Conservation (phyloP, 2,329 filamentous ascomycete species). For the Trichoderma atrobrunneum region DNA sequence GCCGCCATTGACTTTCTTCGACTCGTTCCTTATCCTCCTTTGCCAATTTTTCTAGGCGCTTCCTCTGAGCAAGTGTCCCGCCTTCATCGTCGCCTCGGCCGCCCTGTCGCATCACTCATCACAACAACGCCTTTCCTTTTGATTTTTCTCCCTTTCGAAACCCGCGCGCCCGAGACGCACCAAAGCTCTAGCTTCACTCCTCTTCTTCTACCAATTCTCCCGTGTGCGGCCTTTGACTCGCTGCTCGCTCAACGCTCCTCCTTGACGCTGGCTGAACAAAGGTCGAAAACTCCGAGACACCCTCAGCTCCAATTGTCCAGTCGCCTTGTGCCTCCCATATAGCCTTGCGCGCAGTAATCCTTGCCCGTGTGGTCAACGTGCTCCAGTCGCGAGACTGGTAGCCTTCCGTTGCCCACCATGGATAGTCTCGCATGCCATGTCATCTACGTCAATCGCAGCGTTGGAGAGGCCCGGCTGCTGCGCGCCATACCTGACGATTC, state of each 20-base stretch:
- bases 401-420: conserved; percentile 54
- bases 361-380: conserved; percentile 49
- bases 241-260: not conserved
- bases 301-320: conserved; percentile 6
- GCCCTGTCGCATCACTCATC: conserved; percentile 17
- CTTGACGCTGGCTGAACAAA: not conserved
- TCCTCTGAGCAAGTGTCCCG: conserved; percentile 7
- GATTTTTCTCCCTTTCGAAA: conserved; percentile 2
- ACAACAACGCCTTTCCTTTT: conserved; percentile 5
- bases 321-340: conserved; percentile 5
- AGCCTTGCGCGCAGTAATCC: conserved; percentile 19
- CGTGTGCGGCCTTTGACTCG: not conserved
- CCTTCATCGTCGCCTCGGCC: conserved; percentile 13
- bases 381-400: conserved; percentile 61
- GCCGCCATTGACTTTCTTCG: conserved; percentile 17
- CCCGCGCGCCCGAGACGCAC: not conserved
- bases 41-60: not conserved
- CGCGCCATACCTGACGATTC: conserved; percentile 26
- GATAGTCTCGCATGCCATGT: conserved; percentile 57
- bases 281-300: conserved; percentile 1
- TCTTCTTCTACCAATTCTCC: not conserved
- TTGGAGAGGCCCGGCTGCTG: conserved; percentile 47
- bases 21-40: conserved; percentile 13
- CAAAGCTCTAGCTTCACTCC: not conserved
- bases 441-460: conserved; percentile 58